Evolutionary conservation across 176 grass and related monocot genomes (phyloP).

Genomic region (Saccharum spontaneum): DNA sequence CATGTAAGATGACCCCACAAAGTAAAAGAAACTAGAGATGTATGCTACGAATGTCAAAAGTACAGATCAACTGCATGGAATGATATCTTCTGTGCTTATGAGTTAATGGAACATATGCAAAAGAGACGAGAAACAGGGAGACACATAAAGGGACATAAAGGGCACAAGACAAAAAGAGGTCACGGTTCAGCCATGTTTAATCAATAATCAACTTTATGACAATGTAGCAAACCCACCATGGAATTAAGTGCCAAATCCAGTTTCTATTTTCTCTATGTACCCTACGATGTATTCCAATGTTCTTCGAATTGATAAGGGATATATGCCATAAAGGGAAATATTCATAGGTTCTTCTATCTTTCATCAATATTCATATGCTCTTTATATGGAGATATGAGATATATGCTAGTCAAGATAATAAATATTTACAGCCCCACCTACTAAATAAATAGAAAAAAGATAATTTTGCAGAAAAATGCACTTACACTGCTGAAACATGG

Average conservation of each 20-base stretch:
- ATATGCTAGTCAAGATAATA: background rate
- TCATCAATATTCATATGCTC: background rate
- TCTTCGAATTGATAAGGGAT: background rate
- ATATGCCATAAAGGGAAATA: background rate
- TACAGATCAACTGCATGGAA: constrained; percentile 17
- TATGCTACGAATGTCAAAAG: background rate
- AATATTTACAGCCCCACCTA: constrained; percentile 7
- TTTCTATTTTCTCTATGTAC: background rate
- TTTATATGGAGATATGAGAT: background rate
- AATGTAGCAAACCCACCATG: background rate
- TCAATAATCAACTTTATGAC: background rate
- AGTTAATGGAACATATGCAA: background rate
- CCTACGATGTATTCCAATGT: background rate
- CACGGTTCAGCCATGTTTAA: background rate
- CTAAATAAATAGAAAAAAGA: background rate
- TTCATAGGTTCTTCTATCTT: background rate
- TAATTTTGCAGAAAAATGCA: constrained; percentile 22
- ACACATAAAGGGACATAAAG: too few species aligned
- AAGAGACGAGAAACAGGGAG: too few species aligned
- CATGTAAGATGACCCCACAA: constrained; percentile 20
- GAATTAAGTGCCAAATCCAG: background rate
- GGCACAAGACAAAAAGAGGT: too few species aligned
- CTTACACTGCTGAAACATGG: constrained; percentile 99
- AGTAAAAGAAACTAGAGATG: constrained; percentile 12
- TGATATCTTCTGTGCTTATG: background rate